Conservation (phyloP, 768 basidiomycete species). For the Roridomyces roridus region DNA sequence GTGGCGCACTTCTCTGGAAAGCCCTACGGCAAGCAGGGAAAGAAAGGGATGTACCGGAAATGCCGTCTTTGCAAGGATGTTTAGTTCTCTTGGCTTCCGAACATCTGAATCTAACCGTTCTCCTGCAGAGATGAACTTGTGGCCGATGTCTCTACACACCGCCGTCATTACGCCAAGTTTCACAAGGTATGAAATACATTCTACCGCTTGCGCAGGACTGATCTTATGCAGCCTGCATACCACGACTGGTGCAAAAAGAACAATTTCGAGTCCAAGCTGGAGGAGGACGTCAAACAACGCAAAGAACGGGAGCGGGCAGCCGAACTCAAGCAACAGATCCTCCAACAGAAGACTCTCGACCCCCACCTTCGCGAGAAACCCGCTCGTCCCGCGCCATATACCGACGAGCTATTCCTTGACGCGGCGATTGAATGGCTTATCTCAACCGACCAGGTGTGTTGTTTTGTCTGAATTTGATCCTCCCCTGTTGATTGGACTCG, state of each 20-base stretch:
- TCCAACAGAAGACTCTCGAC: background rate
- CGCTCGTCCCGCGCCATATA: background rate
- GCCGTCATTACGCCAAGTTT: background rate
- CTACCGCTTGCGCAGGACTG: too few species aligned
- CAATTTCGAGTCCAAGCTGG: background rate
- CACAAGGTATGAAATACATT: background rate
- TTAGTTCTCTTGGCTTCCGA: too few species aligned
- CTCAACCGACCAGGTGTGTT: slow-evolving; percentile 39
- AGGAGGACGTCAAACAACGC: background rate
- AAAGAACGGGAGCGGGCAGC: background rate
- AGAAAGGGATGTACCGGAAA: background rate
- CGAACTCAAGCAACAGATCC: background rate
- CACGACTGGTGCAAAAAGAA: background rate
- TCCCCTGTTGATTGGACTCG: background rate
- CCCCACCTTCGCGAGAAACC: background rate
- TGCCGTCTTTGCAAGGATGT: background rate
- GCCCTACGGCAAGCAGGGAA: background rate
- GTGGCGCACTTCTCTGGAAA: slow-evolving; percentile 6
- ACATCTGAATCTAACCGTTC: too few species aligned
- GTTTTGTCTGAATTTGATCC: background rate
- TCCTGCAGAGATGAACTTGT: background rate
- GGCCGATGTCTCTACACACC: background rate
- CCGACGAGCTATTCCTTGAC: slow-evolving; percentile 22
- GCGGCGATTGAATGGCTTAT: slow-evolving; percentile 42
- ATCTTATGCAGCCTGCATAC: background rate